Evolutionary conservation across 2,329 filamentous ascomycete species (phyloP), one percentile per base, ranked within the genome.

Genomic region (Penicillium concentricum): DNA sequence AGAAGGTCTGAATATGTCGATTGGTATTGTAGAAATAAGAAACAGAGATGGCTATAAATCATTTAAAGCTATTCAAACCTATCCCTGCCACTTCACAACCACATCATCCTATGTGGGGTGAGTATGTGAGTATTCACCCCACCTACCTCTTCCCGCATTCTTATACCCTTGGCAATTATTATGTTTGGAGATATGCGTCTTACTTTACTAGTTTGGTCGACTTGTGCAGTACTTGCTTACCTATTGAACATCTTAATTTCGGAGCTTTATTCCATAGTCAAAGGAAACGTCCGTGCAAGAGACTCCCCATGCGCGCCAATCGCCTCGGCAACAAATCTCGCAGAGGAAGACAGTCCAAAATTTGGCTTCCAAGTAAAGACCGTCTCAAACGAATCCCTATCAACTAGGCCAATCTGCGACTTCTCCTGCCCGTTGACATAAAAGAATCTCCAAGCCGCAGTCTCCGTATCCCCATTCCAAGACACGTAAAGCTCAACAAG

Each of bases 391-490:
- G 53, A 56, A 2, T 35, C 13, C 8, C 47, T 39, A 3, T 39
- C 8, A 15, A 51, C 53, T 22, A 46, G 30, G 4, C 53, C 53
- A 35, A 56, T 15, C 6, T 8, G 34, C 4, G 18, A 24, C 20
- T 45, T 56, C 26, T 35, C 22, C 7, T 41, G 10, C 12, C 32
- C 47, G 4, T 35, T 13, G 13, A 50, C n/a, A 22, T 39, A 56
- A 16, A 41, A 56, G 18, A 56, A 56, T 28, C 46, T 51, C 53
- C 53, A 56, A 13, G 41, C 32, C 2, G 32, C 18, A 15, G 53
- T 44, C 32, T 51, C 53, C 2, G 53, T 56, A 18, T 56, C 53
- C 2, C 53, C 53, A 41, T 56, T 56, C 53, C 53, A 56, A 16
- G 53, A 56, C 2, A 56, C 53, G 26, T 56, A 35, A 3, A 56